Evolutionary conservation across 2,329 filamentous ascomycete genomes (phyloP), one percentile per base, ranked within the genome.

Genomic region (Massarina eburnea): DNA sequence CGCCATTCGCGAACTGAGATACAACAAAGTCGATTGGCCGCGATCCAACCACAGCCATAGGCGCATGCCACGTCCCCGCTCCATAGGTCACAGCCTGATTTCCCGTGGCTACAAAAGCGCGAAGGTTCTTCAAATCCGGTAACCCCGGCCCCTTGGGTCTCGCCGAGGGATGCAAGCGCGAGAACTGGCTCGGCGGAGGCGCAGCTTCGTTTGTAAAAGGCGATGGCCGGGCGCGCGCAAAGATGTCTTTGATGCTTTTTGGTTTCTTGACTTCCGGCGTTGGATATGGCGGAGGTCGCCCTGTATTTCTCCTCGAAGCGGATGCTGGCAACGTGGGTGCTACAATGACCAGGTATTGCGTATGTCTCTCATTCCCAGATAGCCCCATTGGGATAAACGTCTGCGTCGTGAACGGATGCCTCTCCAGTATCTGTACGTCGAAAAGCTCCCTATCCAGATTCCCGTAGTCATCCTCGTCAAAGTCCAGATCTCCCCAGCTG

Each of bases 341-440:
- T 17, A 97, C 92, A 54, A 97, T 82, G 50, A 97, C 88, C 20
- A 99, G 80, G 68, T 92, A 96, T 18, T 76, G 72, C 9, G 76
- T 75, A 42, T 68, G 60, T 43, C 55, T 56, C 42, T 77, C 72
- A n/a, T 73, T 72, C 9, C 72, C 58, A 1, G 71, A 75, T 21
- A 84, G 59, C 27, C 82, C 81, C 40, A 96, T 75, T 0, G 94
- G 94, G 34, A 89, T 80, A 70, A 99, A 97, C 0, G 91, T 96
- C 74, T 99, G 94, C 1, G 89, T 89, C 1, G 94, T 97, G 71
- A 85, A 97, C 0, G 94, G 92, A 71, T 99, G 94, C 30, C 94
- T 80, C 70, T 99, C 94, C 22, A 97, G 81, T 46, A 96, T 81
- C 17, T 73, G 72, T 43, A 96, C 79, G 36, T 80, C 76, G 65